Conservation (phyloP, 768 basidiomycete species). For the Mycena venus region DNA sequence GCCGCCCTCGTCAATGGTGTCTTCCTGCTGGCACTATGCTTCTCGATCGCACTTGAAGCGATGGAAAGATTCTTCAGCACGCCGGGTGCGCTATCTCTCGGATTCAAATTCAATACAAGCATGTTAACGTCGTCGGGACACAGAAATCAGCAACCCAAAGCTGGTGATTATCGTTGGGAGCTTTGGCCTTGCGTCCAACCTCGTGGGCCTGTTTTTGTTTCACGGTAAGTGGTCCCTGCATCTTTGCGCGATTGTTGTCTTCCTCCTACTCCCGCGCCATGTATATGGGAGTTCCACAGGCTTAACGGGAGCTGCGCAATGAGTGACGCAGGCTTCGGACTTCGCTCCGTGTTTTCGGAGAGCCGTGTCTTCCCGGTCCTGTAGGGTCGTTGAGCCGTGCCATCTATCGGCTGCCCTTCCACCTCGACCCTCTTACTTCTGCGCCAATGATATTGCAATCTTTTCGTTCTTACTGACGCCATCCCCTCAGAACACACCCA, state of each 20-base stretch:
- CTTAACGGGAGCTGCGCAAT: not conserved
- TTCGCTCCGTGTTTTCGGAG: too few species aligned
- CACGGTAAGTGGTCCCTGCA: constrained; percentile 77
- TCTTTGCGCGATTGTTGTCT: not conserved
- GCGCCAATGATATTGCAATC: too few species aligned
- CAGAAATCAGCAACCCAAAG: constrained; percentile 91
- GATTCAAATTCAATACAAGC: not conserved
- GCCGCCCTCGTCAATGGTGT: constrained; percentile 97
- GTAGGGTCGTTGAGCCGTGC: too few species aligned
- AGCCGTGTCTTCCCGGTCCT: too few species aligned
- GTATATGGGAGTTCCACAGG: too few species aligned
- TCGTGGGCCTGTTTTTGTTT: constrained; percentile 94
- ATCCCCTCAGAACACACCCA: not conserved
- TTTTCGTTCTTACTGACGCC: too few species aligned
- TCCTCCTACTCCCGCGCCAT: too few species aligned
- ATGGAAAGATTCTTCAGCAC: constrained; percentile 90
- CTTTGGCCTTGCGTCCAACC: constrained; percentile 90
- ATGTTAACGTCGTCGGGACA: not conserved
- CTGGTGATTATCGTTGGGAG: constrained; percentile 92
- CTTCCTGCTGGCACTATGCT: constrained; percentile 95
- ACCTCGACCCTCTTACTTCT: too few species aligned
- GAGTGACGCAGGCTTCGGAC: not conserved
- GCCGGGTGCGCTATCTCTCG: constrained; percentile 66
- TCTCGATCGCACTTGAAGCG: constrained; percentile 95
- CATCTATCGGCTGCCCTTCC: too few species aligned